Conservation (phyloP, 2,329 filamentous ascomycete genomes). For the Verticillium nubilum region DNA sequence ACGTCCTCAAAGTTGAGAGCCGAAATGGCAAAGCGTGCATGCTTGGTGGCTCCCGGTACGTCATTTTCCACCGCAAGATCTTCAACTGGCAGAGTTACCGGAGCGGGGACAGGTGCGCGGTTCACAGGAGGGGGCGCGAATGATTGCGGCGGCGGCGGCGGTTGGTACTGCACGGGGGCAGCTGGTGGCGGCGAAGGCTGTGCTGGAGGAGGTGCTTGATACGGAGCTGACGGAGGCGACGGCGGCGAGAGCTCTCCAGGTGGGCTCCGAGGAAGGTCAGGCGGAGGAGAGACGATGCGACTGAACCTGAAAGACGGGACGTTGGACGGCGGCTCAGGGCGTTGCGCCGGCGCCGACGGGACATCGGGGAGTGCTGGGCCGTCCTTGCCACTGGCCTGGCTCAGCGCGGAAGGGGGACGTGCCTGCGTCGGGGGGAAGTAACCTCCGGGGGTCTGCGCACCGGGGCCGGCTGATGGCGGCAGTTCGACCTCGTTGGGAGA, state of each 20-base stretch:
- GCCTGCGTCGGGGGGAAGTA: conserved; percentile 28
- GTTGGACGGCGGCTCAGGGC: conserved; percentile 7
- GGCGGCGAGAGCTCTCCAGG: conserved; percentile 5
- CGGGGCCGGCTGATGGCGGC: conserved; percentile 4
- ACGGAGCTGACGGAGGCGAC: conserved; percentile 12
- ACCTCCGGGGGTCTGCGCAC: conserved; percentile 12
- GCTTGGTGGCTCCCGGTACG: conserved; percentile 81
- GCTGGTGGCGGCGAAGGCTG: conserved; percentile 7
- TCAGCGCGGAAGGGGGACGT: conserved; percentile 29
- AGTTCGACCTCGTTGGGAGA: conserved; percentile 12
- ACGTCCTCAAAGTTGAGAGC: conserved; percentile 96
- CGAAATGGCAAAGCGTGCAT: conserved; percentile 94
- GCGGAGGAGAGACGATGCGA: background rate
- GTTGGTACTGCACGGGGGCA: conserved; percentile 1
- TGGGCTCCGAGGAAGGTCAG: background rate
- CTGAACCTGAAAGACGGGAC: conserved; percentile 6
- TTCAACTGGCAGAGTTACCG: conserved; percentile 6
- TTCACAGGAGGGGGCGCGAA: conserved; percentile 9
- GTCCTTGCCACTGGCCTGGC: conserved; percentile 21
- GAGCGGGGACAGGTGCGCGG: conserved; percentile 11
- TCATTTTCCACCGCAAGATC: conserved; percentile 38
- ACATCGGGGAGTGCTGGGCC: conserved; percentile 12
- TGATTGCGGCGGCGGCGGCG: background rate
- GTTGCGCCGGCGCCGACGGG: conserved; percentile 14
- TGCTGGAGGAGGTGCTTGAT: conserved; percentile 8